Evolutionary conservation across 371 early-diverging fungal genomes (phyloP).

Genomic region (Hamiltosporidium tvaerminnensis): DNA sequence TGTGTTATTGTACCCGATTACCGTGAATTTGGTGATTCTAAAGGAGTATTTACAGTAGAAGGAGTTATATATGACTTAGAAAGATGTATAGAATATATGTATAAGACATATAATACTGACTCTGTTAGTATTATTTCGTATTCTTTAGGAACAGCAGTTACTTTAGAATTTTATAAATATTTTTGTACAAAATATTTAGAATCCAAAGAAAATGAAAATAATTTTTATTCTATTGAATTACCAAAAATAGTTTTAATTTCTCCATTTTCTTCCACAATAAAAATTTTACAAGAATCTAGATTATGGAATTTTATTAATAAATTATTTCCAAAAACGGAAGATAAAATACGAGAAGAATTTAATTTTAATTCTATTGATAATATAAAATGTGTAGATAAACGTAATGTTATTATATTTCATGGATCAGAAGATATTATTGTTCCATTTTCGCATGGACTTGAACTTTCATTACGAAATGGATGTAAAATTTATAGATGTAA

Average conservation of each 20-base stretch:
- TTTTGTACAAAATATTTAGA: constrained; percentile 1
- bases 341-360: constrained; percentile 15
- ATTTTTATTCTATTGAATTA: not conserved
- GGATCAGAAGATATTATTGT: constrained; percentile 30
- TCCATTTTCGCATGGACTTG: constrained; percentile 16
- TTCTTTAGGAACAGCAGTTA: constrained; percentile 46
- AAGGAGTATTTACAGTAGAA: constrained; percentile 18
- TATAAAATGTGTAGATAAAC: constrained; percentile 19
- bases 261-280: constrained; percentile 23
- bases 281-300: constrained; percentile 17
- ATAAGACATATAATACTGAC: constrained; percentile 4
- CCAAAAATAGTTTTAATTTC: constrained; percentile 17
- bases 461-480: constrained; percentile 12
- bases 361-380: constrained; percentile 29
- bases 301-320: constrained; percentile 11
- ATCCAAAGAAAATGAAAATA: constrained; percentile 3
- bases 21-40: constrained; percentile 46
- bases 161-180: constrained; percentile 31
- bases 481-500: constrained; percentile 6
- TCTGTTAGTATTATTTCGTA: constrained; percentile 25
- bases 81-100: constrained; percentile 27
- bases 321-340: constrained; percentile 16
- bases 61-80: constrained; percentile 31
- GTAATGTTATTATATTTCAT: constrained; percentile 25
- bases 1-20: constrained; percentile 39